Conservation (phyloP, 768 basidiomycete genomes). For the Termitomyces bulborhizus region DNA sequence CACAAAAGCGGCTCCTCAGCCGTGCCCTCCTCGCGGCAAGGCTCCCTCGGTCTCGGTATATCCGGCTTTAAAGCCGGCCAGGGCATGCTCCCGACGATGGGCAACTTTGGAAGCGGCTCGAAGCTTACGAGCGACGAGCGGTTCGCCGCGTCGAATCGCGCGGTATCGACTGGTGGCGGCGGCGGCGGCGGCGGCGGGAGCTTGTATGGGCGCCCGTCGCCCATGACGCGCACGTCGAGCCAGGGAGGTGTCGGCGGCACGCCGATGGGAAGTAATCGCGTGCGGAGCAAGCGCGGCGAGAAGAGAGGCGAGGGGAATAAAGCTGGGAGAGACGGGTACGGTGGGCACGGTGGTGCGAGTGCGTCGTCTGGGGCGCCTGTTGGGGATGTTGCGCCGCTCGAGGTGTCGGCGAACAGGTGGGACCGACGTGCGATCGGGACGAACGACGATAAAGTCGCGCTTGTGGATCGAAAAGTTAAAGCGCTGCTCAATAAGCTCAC, state of each 20-base stretch:
- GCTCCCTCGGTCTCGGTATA: slow-evolving; percentile 37
- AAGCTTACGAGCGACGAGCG: slow-evolving; percentile 72
- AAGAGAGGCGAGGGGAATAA: slow-evolving; percentile 58
- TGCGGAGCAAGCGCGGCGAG: slow-evolving; percentile 80
- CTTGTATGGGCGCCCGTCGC: slow-evolving; percentile 46
- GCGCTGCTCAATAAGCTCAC: slow-evolving; percentile 91
- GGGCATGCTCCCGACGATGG: slow-evolving; percentile 48
- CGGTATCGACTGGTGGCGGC: slow-evolving; percentile 48
- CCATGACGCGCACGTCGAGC: slow-evolving; percentile 66
- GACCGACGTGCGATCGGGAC: slow-evolving; percentile 40
- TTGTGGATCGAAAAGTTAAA: slow-evolving; percentile 93
- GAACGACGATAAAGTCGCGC: slow-evolving; percentile 65
- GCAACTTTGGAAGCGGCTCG: slow-evolving; percentile 49
- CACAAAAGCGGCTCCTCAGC: slow-evolving; percentile 41
- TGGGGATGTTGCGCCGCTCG: slow-evolving; percentile 76
- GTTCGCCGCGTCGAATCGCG: slow-evolving; percentile 43
- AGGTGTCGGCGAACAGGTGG: slow-evolving; percentile 82
- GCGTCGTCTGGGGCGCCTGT: slow-evolving; percentile 22
- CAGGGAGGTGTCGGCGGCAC: slow-evolving; percentile 51
- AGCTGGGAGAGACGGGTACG: slow-evolving; percentile 27
- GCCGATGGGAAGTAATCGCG: slow-evolving; percentile 49
- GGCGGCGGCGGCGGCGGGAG: slow-evolving; percentile 17
- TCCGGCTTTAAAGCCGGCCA: slow-evolving; percentile 41
- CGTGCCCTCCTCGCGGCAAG: slow-evolving; percentile 39
- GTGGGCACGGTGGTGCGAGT: slow-evolving; percentile 16